Base-by-base conservation (phyloP, 169 alveolate genomes). In the Plasmodium berghei region DNA sequence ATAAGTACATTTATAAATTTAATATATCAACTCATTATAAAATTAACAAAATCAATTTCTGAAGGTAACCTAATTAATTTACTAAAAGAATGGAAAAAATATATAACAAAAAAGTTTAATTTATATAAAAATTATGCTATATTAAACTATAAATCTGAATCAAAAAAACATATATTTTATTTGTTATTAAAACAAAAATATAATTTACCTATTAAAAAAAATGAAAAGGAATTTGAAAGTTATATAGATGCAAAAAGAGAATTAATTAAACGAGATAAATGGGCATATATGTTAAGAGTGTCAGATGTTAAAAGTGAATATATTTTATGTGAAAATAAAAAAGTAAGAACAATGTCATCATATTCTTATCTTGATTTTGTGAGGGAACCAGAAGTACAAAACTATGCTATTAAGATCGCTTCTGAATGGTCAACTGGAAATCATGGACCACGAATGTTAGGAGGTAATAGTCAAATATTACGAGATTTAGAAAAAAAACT, bases 401-500 rank as follows among this genome's bases (percentile, higher is more conserved):
- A 92, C 45, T 85, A 87, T n/a, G 96, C 96, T 22, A 89, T 94
- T 5, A 88, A 91, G 8, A 94, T 95, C 3, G 96, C 94, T 0
- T 75, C 72, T 40, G 58, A 85, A 62, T 94, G 93, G 93, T 73
- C 95, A 0, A 94, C 96, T 5, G 96, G 96, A 9, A 92, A 92
- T 42, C 96, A 94, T 87, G 96, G 96, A 0, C 95, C 96, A 5
- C 89, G 96, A 28, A 90, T 94, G 95, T 48, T 94, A 34, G 96
- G 96, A 0, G 96, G 96, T 22, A 93, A 92, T 83, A 70, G 94
- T 59, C 77, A 87, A 22, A 89, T 94, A 22, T 56, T 94, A 58
- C 62, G 95, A 55, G 93, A 94, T 16, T 59, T 94, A 42, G 96
- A 94, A 88, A 88, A 77, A 62, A 42, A 22, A 2, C 87, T 91